Percentiles rank a stretch among this genome's conserved stretches.
Conservation (phyloP, 352 stramenopile species). For the Phytophthora foliorum region DNA sequence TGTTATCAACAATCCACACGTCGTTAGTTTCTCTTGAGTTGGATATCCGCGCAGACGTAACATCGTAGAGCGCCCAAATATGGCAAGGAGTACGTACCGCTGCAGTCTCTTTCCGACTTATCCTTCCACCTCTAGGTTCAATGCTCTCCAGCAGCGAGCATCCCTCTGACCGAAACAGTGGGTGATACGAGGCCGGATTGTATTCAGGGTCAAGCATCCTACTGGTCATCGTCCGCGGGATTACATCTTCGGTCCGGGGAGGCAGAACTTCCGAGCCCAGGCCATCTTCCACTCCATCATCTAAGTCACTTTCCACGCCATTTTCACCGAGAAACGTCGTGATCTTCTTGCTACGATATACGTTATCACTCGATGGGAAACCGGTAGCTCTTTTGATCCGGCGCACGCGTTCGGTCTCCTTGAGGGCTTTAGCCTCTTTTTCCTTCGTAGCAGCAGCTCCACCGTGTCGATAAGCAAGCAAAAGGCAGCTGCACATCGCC, state of each 20-base stretch:
- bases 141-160: conserved; percentile 62
- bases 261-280: conserved; percentile 25
- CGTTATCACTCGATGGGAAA: conserved; percentile 51
- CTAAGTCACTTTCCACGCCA: conserved; percentile 31
- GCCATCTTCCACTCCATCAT: conserved; percentile 41
- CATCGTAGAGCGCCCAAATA: background rate
- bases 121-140: conserved; percentile 39
- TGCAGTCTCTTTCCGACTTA: conserved; percentile 21
- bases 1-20: conserved; percentile 7
- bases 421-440: conserved; percentile 28
- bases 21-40: conserved; percentile 11
- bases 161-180: conserved; percentile 44
- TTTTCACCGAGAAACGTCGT: conserved; percentile 29
- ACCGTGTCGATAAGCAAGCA: conserved; percentile 34
- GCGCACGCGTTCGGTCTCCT: conserved; percentile 41
- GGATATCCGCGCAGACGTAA: background rate
- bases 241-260: conserved; percentile 32
- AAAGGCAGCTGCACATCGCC: conserved; percentile 52
- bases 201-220: conserved; percentile 35
- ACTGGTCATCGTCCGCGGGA: conserved; percentile 33
- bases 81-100: conserved; percentile 31
- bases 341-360: conserved; percentile 55
- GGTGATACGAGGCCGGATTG: conserved; percentile 51
- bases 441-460: conserved; percentile 28
- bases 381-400: conserved; percentile 47